Base-by-base conservation (phyloP, 306 rosid genomes). In the Abrus pulchellus region DNA sequence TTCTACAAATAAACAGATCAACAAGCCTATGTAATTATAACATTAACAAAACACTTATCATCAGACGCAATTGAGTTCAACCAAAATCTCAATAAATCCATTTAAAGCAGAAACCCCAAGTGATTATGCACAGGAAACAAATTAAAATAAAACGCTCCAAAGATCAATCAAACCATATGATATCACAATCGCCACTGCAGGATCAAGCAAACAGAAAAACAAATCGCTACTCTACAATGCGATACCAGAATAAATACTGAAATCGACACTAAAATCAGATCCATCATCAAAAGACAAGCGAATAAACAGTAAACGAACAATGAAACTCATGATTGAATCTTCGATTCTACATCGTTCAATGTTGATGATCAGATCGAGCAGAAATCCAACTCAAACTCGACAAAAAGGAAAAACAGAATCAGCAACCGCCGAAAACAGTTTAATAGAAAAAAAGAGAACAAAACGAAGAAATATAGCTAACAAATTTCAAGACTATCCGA, bases 351-450 rank as follows among this genome's bases (percentile, higher is more conserved):
- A 5, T 6, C 10, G 27, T 49, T 52, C 64, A 52, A 29, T 54
- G 74, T 38, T 5, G 49, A 64, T 65, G 27, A 75, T 72, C 81
- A 83, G 83, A 86, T 86, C 85, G 47, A 83, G 5, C 32, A 1
- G 2, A 30, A 75, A 75, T 69, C 63, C 28, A 84, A 47, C 80
- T 53, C 56, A 55, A 68, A 67, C 59, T 48, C 38, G 1, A 60
- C 44, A 32, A 41, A 44, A 3, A 4, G 6, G 5, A 43, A 11
- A 66, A 61, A 33, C 10, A 67, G 5, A 61, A 80, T 43, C 64
- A 14, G 45, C 13, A 79, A 66, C 65, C 10, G 44, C 48, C 47
- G 57, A 77, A 78, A 78, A 54, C 54, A 3, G 7, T 12, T 69
- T 1, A 48, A 6, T 40, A 8, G 41, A 10, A 32, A 48, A 12